phyloP scores from a whole-genome alignment of 1,284 basidiomycete species.

The Takashimella tepidaria region DNA sequence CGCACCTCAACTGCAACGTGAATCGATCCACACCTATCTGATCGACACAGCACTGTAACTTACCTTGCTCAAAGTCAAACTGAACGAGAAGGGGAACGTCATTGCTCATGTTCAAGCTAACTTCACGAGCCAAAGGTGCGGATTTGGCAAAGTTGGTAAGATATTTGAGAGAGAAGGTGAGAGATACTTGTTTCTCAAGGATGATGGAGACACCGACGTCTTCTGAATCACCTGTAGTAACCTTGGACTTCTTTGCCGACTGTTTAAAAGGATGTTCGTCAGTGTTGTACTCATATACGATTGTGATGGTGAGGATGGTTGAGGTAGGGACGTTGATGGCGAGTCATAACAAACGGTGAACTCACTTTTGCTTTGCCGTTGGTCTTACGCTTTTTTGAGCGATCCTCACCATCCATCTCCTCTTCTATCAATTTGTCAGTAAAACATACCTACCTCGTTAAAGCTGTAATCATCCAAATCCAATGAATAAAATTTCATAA shows the following conservation, averaged over 20 bases:
- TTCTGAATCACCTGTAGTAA: constrained; percentile 45
- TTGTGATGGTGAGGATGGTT: background rate
- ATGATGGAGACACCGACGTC: constrained; percentile 66
- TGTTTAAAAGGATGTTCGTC: constrained; percentile 21
- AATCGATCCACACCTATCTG: background rate
- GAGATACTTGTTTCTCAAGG: constrained; percentile 83
- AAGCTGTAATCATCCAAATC: too few relatives aligned
- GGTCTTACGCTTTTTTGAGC: constrained; percentile 43
- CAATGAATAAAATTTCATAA: too few relatives aligned
- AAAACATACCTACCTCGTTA: background rate
- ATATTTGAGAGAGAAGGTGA: constrained; percentile 97
- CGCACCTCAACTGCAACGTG: too few relatives aligned
- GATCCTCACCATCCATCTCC: constrained; percentile 48
- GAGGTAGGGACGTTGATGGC: background rate
- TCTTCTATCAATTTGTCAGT: constrained; percentile 47
- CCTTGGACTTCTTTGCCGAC: constrained; percentile 59
- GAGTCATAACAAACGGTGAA: background rate
- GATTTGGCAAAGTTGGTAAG: constrained; percentile 96
- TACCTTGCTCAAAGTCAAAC: constrained; percentile 48
- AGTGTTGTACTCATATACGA: background rate
- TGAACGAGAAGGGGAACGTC: constrained; percentile 82
- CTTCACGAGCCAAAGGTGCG: constrained; percentile 65
- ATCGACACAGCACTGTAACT: background rate
- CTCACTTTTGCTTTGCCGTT: constrained; percentile 40
- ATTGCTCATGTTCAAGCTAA: constrained; percentile 80